A percentile compares a stretch with the other conserved stretches of the same genome.
Evolutionary conservation across 2,329 filamentous ascomycete species (phyloP).

Genomic region (Ascochyta pisi): DNA sequence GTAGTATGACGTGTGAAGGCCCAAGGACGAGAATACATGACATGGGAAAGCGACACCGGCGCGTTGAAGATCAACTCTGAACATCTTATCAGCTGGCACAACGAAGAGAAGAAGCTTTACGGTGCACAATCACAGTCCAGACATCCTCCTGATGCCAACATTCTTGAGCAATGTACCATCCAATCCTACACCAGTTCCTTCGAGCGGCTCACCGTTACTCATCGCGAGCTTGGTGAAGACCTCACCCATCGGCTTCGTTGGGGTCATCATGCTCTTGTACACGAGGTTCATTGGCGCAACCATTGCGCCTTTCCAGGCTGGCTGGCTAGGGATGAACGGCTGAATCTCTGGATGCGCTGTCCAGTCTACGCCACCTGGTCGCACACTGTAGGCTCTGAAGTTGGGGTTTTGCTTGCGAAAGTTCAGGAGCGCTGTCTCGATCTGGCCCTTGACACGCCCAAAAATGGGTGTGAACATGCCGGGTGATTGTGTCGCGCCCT

Average conservation of each 20-base stretch:
- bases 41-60: background rate
- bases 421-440: slow-evolving; percentile 65
- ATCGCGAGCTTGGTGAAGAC: slow-evolving; percentile 59
- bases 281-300: slow-evolving; percentile 34
- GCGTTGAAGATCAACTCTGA: background rate
- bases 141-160: slow-evolving; percentile 51
- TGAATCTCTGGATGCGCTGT: slow-evolving; percentile 51
- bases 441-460: slow-evolving; percentile 70
- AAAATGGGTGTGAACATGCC: slow-evolving; percentile 64
- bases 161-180: slow-evolving; percentile 52
- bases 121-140: slow-evolving; percentile 27
- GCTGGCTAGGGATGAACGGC: slow-evolving; percentile 40
- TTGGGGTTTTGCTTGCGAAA: slow-evolving; percentile 55
- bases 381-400: slow-evolving; percentile 63
- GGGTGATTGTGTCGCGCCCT: slow-evolving; percentile 65
- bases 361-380: slow-evolving; percentile 67
- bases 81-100: background rate
- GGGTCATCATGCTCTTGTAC: slow-evolving; percentile 47
- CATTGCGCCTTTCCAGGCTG: slow-evolving; percentile 29
- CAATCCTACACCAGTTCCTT: slow-evolving; percentile 47
- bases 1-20: too few species aligned
- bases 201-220: slow-evolving; percentile 53
- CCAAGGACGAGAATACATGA: background rate
- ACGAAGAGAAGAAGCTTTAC: background rate
- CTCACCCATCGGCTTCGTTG: slow-evolving; percentile 57